phyloP scores from a whole-genome alignment of 1,284 basidiomycete genomes.

The Pseudozyma pruni region DNA sequence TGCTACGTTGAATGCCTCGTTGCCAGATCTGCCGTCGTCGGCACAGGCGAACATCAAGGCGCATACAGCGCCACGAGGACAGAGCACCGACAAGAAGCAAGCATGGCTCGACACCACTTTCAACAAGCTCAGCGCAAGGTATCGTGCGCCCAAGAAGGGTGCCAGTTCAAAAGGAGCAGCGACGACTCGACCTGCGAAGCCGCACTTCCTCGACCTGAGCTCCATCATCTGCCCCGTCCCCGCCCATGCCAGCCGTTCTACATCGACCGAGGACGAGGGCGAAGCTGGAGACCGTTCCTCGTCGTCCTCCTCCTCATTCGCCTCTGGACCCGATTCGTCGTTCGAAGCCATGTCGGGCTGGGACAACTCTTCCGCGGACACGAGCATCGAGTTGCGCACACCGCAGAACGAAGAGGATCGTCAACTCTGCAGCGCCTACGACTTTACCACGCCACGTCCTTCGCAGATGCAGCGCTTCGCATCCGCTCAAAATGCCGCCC shows the following conservation, averaged over 20 bases:
- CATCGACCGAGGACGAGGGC: constrained; percentile 24
- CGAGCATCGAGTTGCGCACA: constrained; percentile 30
- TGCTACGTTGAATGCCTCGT: constrained; percentile 11
- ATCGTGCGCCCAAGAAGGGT: constrained; percentile 26
- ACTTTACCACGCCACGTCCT: constrained; percentile 39
- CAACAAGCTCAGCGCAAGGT: constrained; percentile 33
- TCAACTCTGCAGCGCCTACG: constrained; percentile 26
- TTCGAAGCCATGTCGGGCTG: constrained; percentile 42
- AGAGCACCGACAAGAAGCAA: constrained; percentile 16
- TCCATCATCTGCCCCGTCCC: constrained; percentile 42
- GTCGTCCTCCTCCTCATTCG: constrained; percentile 27
- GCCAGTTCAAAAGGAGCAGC: constrained; percentile 4
- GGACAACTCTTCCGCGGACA: constrained; percentile 34
- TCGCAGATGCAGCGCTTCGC: constrained; percentile 45
- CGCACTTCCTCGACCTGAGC: constrained; percentile 52
- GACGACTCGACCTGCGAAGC: constrained; percentile 15
- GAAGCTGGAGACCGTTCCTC: constrained; percentile 32
- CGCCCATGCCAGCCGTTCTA: constrained; percentile 1
- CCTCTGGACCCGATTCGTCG: constrained; percentile 27
- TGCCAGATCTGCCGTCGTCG: constrained; percentile 5
- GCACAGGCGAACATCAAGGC: background rate
- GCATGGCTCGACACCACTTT: constrained; percentile 46
- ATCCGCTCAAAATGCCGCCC: constrained; percentile 16
- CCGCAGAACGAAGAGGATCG: constrained; percentile 41
- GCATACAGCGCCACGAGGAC: background rate